Evolutionary conservation across 306 rosid genomes (phyloP).

Genomic region (Quercus dentata): DNA sequence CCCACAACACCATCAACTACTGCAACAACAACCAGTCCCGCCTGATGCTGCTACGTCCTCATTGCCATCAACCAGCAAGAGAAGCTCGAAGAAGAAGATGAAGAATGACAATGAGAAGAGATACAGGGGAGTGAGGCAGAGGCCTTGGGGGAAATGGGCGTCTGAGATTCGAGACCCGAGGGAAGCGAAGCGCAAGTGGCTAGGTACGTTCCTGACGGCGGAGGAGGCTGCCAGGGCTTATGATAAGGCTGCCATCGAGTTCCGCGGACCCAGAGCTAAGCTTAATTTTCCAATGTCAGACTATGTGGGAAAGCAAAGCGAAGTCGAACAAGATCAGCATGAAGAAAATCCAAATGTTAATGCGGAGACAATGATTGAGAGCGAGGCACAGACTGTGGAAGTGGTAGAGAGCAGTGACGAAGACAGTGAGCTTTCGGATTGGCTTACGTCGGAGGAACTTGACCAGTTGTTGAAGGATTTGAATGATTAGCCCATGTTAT

Average conservation of each 20-base stretch:
- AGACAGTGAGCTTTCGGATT: not conserved
- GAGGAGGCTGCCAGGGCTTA: slow-evolving; percentile 64
- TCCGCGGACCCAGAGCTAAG: slow-evolving; percentile 41
- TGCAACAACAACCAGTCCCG: too few species aligned
- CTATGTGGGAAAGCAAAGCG: not conserved
- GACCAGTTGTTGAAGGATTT: too few species aligned
- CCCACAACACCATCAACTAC: not conserved
- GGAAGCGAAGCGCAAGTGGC: slow-evolving; percentile 43
- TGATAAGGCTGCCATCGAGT: slow-evolving; percentile 53
- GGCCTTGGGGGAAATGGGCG: slow-evolving; percentile 73
- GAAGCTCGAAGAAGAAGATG: not conserved
- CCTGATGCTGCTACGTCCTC: slow-evolving; percentile 1
- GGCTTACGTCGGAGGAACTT: too few species aligned
- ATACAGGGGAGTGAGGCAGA: slow-evolving; percentile 62
- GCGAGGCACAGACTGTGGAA: not conserved
- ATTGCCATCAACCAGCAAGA: not conserved
- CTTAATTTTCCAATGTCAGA: slow-evolving; percentile 37
- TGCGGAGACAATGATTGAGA: not conserved
- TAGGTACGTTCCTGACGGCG: slow-evolving; percentile 50
- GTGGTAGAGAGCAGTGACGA: not conserved
- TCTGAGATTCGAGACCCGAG: slow-evolving; percentile 58
- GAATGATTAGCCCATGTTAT: too few species aligned
- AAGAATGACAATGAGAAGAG: not conserved
- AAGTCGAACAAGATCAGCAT: not conserved
- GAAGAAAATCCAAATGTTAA: not conserved